These are phyloP conservation scores for Favolaschia claudopus DNA, from an alignment of 768 basidiomycete genomes.

Conservation along the genomic window DNA sequence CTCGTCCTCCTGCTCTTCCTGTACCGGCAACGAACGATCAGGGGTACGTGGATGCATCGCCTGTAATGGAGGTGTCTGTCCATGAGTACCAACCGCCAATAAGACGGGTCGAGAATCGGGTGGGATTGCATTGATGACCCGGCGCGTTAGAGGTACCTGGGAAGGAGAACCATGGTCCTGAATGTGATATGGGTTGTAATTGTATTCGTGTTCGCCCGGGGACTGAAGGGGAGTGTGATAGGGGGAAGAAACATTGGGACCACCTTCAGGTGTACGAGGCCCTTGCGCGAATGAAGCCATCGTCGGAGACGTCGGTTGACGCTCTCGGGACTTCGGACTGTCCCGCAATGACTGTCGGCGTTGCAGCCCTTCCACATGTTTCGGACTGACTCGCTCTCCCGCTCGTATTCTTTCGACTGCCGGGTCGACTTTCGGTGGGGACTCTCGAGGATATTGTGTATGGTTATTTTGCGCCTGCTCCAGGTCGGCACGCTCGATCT, in stretches of 20 bases:
- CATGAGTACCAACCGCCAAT: conserved; percentile 17
- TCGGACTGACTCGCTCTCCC: conserved; percentile 62
- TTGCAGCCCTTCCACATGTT: conserved; percentile 53
- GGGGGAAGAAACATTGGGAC: conserved; percentile 33
- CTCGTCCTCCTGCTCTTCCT: conserved; percentile 80
- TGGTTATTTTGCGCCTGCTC: conserved; percentile 62
- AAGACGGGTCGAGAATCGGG: conserved; percentile 19
- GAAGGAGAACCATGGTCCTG: conserved; percentile 36
- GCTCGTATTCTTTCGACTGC: conserved; percentile 63
- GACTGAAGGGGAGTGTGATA: conserved; percentile 23
- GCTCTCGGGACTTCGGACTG: conserved; percentile 34
- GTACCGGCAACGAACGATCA: conserved; percentile 77
- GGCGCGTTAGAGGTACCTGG: conserved; percentile 53
- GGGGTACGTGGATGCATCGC: conserved; percentile 61
- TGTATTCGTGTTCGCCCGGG: conserved; percentile 17
- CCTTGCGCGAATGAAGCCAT: conserved; percentile 44
- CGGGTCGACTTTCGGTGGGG: conserved; percentile 58
- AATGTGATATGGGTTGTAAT: conserved; percentile 30
- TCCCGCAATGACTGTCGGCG: conserved; percentile 52
- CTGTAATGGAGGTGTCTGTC: conserved; percentile 65
- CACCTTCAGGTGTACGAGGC: conserved; percentile 61
- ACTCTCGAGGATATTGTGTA: conserved; percentile 49
- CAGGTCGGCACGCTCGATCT: conserved; percentile 76
- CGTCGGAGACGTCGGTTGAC: conserved; percentile 32
- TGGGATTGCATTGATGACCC: conserved; percentile 34